phyloP scores from a whole-genome alignment of 768 basidiomycete species.

The Epithele typhae region DNA sequence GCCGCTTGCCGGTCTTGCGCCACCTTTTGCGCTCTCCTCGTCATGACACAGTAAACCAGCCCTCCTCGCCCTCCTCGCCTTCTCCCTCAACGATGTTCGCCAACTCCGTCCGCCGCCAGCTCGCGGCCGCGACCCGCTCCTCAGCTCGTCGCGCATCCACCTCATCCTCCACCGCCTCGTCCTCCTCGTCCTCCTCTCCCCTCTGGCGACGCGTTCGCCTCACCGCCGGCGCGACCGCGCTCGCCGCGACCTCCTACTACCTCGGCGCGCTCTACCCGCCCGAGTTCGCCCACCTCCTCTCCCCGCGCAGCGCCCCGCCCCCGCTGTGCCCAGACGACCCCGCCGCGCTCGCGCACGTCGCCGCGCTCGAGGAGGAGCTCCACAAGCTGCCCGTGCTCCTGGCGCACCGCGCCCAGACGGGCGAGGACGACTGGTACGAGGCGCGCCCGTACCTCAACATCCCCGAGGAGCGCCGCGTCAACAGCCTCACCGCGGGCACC shows the following conservation, averaged over 20 bases:
- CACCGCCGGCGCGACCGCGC: constrained; percentile 5
- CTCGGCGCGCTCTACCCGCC: constrained; percentile 72
- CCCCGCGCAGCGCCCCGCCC: constrained; percentile 73
- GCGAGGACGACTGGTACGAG: constrained; percentile 62
- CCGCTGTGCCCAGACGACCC: constrained; percentile 55
- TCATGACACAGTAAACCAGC: no score
- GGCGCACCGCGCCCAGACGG: constrained; percentile 46
- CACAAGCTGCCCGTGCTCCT: constrained; percentile 60
- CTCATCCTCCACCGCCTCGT: constrained; percentile 1
- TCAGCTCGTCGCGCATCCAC: neutral
- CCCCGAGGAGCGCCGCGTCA: constrained; percentile 70
- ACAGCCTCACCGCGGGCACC: constrained; percentile 81
- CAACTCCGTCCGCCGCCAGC: constrained; percentile 2
- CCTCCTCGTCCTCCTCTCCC: neutral
- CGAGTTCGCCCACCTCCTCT: constrained; percentile 57
- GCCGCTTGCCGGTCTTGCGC: no score
- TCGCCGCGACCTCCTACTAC: constrained; percentile 33
- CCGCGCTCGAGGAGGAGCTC: constrained; percentile 60
- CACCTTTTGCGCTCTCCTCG: no score
- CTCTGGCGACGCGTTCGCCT: constrained; percentile 10
- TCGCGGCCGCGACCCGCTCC: neutral
- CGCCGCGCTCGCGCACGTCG: constrained; percentile 55
- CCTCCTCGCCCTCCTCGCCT: no score
- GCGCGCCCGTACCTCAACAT: constrained; percentile 66
- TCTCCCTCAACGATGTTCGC: constrained; percentile 14